Conservation (phyloP, 179 eudicot genomes). For the Silene coronaria region DNA sequence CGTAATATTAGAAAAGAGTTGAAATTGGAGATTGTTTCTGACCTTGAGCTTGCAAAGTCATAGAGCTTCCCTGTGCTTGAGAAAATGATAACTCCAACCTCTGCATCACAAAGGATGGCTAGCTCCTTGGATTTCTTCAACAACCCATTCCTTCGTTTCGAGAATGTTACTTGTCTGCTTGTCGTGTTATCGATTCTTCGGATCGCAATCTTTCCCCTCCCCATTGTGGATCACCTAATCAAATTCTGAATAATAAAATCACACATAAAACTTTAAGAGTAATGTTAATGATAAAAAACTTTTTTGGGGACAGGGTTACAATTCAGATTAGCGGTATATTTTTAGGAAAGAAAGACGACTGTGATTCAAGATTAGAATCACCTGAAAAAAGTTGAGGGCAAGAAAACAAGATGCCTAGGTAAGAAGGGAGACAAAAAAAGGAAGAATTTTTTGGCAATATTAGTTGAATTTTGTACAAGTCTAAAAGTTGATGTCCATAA, state of each 20-base stretch:
- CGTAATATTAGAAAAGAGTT: constrained; percentile 13
- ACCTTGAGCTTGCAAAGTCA: constrained; percentile 33
- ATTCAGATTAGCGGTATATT: background rate
- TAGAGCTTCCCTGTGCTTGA: constrained; percentile 36
- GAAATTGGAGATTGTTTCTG: constrained; percentile 7
- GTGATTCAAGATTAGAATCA: background rate
- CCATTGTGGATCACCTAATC: constrained; percentile 19
- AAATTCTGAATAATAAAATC: background rate
- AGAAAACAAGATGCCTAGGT: constrained; percentile 15
- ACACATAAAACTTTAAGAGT: background rate
- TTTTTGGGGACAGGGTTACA: background rate
- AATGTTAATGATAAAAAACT: background rate
- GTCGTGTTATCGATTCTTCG: constrained; percentile 33
- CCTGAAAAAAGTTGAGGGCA: background rate
- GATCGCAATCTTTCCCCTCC: constrained; percentile 35
- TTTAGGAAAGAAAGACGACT: background rate
- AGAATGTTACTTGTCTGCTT: constrained; percentile 35
- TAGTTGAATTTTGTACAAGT: constrained; percentile 15
- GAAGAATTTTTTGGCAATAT: constrained; percentile 13
- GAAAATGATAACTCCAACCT: constrained; percentile 33
- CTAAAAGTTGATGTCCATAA: constrained; percentile 17
- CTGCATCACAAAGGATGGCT: constrained; percentile 33
- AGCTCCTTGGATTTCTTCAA: constrained; percentile 33
- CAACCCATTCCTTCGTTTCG: constrained; percentile 31
- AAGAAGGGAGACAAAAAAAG: constrained; percentile 23